These are phyloP conservation scores for Pythium pectinolyticum DNA, from an alignment of 352 stramenopile genomes.

Conservation along the genomic window DNA sequence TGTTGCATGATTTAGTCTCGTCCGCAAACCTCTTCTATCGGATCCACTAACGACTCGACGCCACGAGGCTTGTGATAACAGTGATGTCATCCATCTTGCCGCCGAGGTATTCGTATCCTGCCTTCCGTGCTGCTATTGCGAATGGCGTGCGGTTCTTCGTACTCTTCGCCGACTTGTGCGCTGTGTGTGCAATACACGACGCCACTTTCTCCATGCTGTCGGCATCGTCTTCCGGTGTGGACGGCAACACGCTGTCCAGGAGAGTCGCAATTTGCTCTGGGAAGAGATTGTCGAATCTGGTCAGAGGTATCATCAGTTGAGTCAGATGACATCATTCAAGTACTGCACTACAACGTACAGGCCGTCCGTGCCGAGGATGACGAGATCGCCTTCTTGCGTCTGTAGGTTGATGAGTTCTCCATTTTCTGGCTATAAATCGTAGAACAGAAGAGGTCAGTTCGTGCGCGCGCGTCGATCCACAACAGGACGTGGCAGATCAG, in stretches of 20 bases:
- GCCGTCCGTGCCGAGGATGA: conserved; percentile 94
- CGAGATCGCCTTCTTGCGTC: conserved; percentile 86
- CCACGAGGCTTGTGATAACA: conserved; percentile 80
- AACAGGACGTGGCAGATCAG: conserved; percentile 1
- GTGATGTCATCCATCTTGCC: conserved; percentile 93
- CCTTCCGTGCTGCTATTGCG: conserved; percentile 59
- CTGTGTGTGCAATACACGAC: conserved; percentile 76
- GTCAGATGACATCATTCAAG: too few species aligned
- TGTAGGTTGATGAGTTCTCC: conserved; percentile 86
- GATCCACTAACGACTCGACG: conserved; percentile 11
- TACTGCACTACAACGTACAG: too few species aligned
- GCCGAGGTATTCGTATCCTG: conserved; percentile 78
- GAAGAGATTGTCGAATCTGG: conserved; percentile 95
- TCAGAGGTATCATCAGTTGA: neutral
- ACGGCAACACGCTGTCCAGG: conserved; percentile 64
- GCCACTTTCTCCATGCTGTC: conserved; percentile 78
- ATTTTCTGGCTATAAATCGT: conserved; percentile 86
- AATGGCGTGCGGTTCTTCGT: conserved; percentile 80
- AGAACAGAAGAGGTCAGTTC: too few species aligned
- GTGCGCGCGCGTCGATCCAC: too few species aligned
- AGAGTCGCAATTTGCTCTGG: conserved; percentile 78
- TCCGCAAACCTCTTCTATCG: neutral
- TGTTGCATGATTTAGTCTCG: too few species aligned
- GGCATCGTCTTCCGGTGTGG: conserved; percentile 44
- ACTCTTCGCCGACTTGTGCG: conserved; percentile 74